Evolutionary conservation across 257 asterid species (phyloP).

Genomic region (Solanum bulbocastanum): DNA sequence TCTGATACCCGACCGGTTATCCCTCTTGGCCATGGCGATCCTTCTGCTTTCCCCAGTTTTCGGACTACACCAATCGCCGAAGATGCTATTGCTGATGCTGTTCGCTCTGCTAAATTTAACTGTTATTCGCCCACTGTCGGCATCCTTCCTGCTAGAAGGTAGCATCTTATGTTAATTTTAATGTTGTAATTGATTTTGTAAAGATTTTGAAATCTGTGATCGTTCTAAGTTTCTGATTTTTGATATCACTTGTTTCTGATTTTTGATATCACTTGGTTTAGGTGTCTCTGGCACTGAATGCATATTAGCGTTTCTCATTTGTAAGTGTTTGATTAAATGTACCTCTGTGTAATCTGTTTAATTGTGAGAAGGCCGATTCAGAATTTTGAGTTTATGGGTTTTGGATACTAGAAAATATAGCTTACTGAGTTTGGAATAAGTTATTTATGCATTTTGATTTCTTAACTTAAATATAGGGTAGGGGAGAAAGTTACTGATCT

Average conservation of each 20-base stretch:
- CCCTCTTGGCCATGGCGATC: slow-evolving; percentile 80
- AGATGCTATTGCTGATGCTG: slow-evolving; percentile 52
- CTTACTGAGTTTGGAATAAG: no score
- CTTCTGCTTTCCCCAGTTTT: slow-evolving; percentile 68
- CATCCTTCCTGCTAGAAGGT: slow-evolving; percentile 57
- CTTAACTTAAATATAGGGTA: no score
- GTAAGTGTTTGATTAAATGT: background rate
- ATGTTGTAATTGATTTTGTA: background rate
- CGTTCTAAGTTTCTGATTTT: background rate
- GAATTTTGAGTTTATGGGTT: no score
- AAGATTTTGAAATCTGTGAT: background rate
- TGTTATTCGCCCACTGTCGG: slow-evolving; percentile 69
- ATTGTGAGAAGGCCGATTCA: no score
- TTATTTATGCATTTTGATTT: no score
- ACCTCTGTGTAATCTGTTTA: background rate
- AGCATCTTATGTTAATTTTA: background rate
- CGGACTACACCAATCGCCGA: slow-evolving; percentile 50
- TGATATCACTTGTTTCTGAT: background rate
- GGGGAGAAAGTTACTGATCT: no score
- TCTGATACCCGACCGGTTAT: slow-evolving; percentile 37
- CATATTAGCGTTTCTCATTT: background rate
- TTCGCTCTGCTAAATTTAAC: slow-evolving; percentile 54
- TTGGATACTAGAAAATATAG: background rate
- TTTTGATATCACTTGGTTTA: background rate
- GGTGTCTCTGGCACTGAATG: no score